Percentiles rank a stretch among this genome's conserved stretches.
Evolutionary conservation across 495 filamentous ascomycete species (phyloP).

Genomic region (Penicillium desertorum): DNA sequence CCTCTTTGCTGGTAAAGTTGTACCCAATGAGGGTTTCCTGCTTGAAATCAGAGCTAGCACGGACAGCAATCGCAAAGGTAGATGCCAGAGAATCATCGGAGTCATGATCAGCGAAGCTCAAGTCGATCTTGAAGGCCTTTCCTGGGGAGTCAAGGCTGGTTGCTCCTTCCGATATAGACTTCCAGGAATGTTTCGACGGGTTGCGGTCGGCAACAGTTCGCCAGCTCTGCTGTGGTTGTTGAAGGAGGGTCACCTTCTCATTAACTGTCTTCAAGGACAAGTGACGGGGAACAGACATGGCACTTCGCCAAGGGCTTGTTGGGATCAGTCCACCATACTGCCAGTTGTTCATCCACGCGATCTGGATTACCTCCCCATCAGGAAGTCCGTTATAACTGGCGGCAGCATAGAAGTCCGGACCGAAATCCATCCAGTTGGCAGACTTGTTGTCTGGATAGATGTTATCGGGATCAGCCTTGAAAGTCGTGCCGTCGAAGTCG

Average conservation of each 20-base stretch:
- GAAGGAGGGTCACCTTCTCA: conserved; percentile 18
- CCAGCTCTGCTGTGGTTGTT: conserved; percentile 19
- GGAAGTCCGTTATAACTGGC: conserved; percentile 9
- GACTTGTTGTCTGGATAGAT: conserved; percentile 4
- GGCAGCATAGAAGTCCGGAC: conserved; percentile 7
- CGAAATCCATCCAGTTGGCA: conserved; percentile 10
- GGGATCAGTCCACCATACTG: conserved; percentile 45
- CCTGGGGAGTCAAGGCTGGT: conserved; percentile 18
- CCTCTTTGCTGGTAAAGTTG: conserved; percentile 38
- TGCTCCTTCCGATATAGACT: conserved; percentile 6
- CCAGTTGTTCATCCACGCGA: conserved; percentile 64
- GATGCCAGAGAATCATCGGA: neutral
- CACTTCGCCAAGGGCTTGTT: conserved; percentile 49
- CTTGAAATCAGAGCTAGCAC: conserved; percentile 28
- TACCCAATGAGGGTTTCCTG: conserved; percentile 45
- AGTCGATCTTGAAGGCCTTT: conserved; percentile 18
- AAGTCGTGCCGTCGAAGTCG: conserved; percentile 38
- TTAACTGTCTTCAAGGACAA: conserved; percentile 31
- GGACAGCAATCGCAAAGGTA: conserved; percentile 29
- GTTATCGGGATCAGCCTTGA: conserved; percentile 26
- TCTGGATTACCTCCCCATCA: conserved; percentile 38
- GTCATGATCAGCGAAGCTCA: conserved; percentile 26
- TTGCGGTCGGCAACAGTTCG: neutral
- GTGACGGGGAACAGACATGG: conserved; percentile 50
- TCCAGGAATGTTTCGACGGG: neutral